Percentiles rank a stretch among this genome's conserved stretches.
Evolutionary conservation across 805 yeast species (phyloP).

Genomic region (Torulaspora quercuum): DNA sequence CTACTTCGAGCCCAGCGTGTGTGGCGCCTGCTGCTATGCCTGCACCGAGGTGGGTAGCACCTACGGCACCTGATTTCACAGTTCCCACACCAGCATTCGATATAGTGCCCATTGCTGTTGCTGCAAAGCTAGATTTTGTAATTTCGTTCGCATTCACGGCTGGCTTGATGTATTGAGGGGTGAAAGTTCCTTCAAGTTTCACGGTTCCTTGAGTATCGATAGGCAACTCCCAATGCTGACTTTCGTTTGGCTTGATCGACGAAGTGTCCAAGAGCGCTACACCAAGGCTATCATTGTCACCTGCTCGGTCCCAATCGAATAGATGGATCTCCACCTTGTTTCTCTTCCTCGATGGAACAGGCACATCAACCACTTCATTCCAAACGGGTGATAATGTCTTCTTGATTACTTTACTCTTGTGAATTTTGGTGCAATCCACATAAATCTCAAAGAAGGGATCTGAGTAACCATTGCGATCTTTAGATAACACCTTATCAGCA

Average conservation of each 20-base stretch:
- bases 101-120: slow-evolving; percentile 42
- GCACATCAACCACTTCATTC: slow-evolving; percentile 63
- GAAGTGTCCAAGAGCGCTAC: slow-evolving; percentile 48
- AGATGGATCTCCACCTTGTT: slow-evolving; percentile 47
- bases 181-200: slow-evolving; percentile 51
- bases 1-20: slow-evolving; percentile 35
- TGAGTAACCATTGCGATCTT: slow-evolving; percentile 71
- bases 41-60: slow-evolving; percentile 10
- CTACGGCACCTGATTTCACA: slow-evolving; percentile 15
- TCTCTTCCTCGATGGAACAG: slow-evolving; percentile 61
- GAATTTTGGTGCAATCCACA: slow-evolving; percentile 52
- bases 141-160: slow-evolving; percentile 41
- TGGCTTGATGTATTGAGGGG: slow-evolving; percentile 69
- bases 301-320: slow-evolving; percentile 78
- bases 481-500: slow-evolving; percentile 53
- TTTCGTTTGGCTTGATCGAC: slow-evolving; percentile 44
- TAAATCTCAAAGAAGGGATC: slow-evolving; percentile 62
- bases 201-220: slow-evolving; percentile 65
- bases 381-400: slow-evolving; percentile 71
- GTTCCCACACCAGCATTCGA: slow-evolving; percentile 42
- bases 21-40: slow-evolving; percentile 38
- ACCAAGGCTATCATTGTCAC: slow-evolving; percentile 62
- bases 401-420: slow-evolving; percentile 58
- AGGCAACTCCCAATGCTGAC: slow-evolving; percentile 46
- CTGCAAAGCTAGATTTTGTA: slow-evolving; percentile 28